A percentile compares a stretch with the other conserved stretches of the same genome.
Conservation (phyloP, 2,329 filamentous ascomycete genomes). For the Pseudogymnoascus sp. region DNA sequence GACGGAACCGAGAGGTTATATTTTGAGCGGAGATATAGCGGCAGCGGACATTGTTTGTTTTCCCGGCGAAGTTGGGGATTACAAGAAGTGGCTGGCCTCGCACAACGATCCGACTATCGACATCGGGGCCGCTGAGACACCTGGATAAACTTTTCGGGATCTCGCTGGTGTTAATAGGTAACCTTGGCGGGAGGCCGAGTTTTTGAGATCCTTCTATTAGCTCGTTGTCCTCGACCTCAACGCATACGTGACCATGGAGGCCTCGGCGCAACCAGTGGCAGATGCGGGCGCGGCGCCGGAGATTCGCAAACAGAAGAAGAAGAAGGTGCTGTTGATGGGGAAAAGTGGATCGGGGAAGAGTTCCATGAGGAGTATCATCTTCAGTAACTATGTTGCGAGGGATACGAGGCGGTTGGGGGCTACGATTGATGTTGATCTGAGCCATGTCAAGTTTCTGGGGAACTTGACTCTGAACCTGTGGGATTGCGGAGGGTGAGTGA, state of each 20-base stretch:
- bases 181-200: constrained; percentile 2
- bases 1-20: neutral
- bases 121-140: neutral
- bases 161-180: neutral
- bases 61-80: neutral
- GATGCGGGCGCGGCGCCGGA: constrained; percentile 17
- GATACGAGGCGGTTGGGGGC: constrained; percentile 89
- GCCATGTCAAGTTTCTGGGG: constrained; percentile 96
- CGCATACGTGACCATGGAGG: neutral
- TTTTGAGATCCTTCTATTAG: neutral
- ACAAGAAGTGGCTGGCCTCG: neutral
- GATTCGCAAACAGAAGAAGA: constrained; percentile 62
- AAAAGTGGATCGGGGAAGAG: constrained; percentile 97
- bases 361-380: constrained; percentile 97
- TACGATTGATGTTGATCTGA: constrained; percentile 97
- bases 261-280: constrained; percentile 3
- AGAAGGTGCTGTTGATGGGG: constrained; percentile 84
- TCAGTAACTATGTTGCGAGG: constrained; percentile 96
- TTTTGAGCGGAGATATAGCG: neutral
- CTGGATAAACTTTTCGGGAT: neutral
- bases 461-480: constrained; percentile 96
- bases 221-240: neutral
- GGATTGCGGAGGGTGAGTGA: constrained; percentile 81
- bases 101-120: neutral
- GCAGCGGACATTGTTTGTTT: neutral